Evolutionary conservation across 805 yeast species (phyloP).

Genomic region (Suhomyces xylopsoci): DNA sequence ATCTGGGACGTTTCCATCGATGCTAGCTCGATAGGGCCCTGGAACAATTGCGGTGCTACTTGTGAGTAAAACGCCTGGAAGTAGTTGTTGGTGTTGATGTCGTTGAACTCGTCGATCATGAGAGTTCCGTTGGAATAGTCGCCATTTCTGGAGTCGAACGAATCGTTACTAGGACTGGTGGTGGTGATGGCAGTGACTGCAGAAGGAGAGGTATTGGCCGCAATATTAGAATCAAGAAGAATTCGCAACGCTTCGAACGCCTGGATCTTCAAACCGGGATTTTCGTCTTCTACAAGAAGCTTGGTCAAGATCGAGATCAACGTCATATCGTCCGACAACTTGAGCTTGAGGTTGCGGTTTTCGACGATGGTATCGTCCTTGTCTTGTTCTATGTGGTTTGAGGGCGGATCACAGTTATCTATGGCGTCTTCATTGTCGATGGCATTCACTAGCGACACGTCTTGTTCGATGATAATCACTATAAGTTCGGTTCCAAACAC

Average conservation of each 20-base stretch:
- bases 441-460: conserved; percentile 56
- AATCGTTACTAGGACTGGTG: conserved; percentile 4
- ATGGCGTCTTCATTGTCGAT: conserved; percentile 17
- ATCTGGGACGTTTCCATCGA: conserved; percentile 1
- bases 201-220: conserved; percentile 15
- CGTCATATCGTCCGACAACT: conserved; percentile 55
- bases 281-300: conserved; percentile 58
- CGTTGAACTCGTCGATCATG: conserved; percentile 20
- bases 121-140: conserved; percentile 9
- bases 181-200: conserved; percentile 16
- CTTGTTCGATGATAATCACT: conserved; percentile 80
- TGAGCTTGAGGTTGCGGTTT: conserved; percentile 22
- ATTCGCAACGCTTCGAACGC: conserved; percentile 80
- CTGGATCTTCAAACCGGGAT: conserved; percentile 74
- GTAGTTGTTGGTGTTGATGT: conserved; percentile 42
- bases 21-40: conserved; percentile 41
- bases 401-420: conserved; percentile 8
- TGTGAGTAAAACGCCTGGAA: conserved; percentile 58
- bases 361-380: conserved; percentile 12
- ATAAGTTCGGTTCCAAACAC: conserved; percentile 77
- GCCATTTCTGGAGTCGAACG: conserved; percentile 2
- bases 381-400: conserved; percentile 10
- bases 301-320: conserved; percentile 53
- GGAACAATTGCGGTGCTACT: conserved; percentile 59
- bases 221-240: conserved; percentile 58